These are phyloP conservation scores for Stenocarpella maydis DNA, from an alignment of 2,329 filamentous ascomycete genomes.

Conservation along the genomic window DNA sequence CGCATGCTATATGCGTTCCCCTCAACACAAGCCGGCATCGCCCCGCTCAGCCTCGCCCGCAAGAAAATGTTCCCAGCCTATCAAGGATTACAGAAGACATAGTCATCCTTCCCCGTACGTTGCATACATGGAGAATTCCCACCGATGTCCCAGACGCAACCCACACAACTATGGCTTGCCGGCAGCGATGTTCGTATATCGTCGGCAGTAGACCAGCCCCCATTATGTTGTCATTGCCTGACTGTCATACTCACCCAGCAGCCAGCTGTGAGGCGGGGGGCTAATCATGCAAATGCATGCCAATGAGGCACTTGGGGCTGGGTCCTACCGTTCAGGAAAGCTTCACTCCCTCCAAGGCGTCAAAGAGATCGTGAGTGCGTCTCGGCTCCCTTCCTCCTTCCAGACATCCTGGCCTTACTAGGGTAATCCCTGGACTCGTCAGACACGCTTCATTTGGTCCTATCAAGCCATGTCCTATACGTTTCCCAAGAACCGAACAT, in stretches of 20 bases:
- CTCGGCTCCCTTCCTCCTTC: background rate
- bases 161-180: background rate
- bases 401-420: background rate
- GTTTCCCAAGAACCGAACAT: background rate
- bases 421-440: background rate
- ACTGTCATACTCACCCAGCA: background rate
- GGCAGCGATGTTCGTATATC: background rate
- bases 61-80: background rate
- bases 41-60: background rate
- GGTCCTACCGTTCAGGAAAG: conserved; percentile 7
- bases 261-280: background rate
- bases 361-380: conserved; percentile 1
- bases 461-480: background rate
- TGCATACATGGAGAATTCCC: background rate
- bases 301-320: background rate
- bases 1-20: background rate
- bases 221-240: background rate
- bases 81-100: background rate
- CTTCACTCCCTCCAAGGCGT: conserved; percentile 7
- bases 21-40: background rate
- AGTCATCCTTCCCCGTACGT: background rate
- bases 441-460: background rate
- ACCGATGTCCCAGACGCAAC: background rate
- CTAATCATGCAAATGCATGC: conserved; percentile 20
- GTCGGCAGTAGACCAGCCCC: background rate